Base-by-base conservation (phyloP, 169 alveolate genomes). In the Plasmodium malariae region DNA sequence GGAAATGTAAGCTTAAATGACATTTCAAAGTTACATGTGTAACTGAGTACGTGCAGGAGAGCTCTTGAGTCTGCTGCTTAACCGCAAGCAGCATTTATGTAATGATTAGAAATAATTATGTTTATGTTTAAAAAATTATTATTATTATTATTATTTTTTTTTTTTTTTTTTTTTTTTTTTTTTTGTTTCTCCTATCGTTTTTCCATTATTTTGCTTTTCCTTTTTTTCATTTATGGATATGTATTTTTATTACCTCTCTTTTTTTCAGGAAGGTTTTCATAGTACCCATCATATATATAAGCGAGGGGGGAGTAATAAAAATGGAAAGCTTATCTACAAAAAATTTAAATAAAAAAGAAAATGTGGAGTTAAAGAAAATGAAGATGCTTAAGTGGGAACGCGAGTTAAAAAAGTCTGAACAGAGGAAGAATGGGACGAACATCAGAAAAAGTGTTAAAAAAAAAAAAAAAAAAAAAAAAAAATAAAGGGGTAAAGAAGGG, bases 371-470 rank as follows among this genome's bases (percentile, higher is more conserved):
- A 43, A 67, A 62, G 36, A 83, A 68, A 43, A 83, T 83, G 91
- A 83, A 83, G 26, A 83, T 83, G 80, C 70, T 68, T 21, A 45
- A 83, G 17, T 83, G 91, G 91, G 91, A 83, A 51, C 45, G 91
- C 55, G 83, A 83, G 7, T n/a, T 83, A 43, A 83, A 43, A 55
- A 83, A 34, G 72, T 32, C 72, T 4, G 85, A 83, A 45, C 91
- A 68, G 57, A 49, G 30, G 40, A 83, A 28, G 40, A 37, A 83
- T 59, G 40, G 48, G 28, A 72, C 49, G 3, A 28, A 45, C 3
- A 24, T 36, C 19, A 68, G n/a, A 34, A 65, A 24, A 43, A 83
- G 34, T n/a, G 14, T 28, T 24, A 51, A 83, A 40, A 83, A 80
- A 49, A 80, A 65, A 67, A 67, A 83, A 24, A 49, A 30, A 55